A percentile compares a stretch with the other conserved stretches of the same genome.
phyloP scores from a whole-genome alignment of 2,329 filamentous ascomycete species.

The Colletotrichum navitas region DNA sequence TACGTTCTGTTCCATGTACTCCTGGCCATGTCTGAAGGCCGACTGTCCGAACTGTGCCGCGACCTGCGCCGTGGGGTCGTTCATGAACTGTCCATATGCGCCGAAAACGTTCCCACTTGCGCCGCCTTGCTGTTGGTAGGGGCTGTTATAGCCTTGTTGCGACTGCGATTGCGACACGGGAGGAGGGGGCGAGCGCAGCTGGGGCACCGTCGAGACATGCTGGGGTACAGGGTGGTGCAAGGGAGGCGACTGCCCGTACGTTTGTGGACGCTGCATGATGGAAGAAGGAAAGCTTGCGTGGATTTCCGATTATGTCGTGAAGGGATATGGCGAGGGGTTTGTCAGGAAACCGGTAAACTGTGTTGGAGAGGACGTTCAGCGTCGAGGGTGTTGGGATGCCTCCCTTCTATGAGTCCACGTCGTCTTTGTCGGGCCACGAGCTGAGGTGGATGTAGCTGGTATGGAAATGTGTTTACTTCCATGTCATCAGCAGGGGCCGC shows the following conservation, averaged over 20 bases:
- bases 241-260: constrained; percentile 89
- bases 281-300: constrained; percentile 27
- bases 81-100: constrained; percentile 93
- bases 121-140: constrained; percentile 76
- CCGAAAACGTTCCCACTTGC: constrained; percentile 69
- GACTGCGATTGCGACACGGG: constrained; percentile 79
- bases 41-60: constrained; percentile 94
- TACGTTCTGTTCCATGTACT: constrained; percentile 96
- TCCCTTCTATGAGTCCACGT: constrained; percentile 35
- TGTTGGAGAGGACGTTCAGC: constrained; percentile 2
- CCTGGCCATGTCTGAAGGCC: constrained; percentile 90
- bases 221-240: constrained; percentile 98
- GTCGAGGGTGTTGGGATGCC: constrained; percentile 28
- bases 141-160: constrained; percentile 75
- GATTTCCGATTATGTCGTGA: constrained; percentile 27
- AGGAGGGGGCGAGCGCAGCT: constrained; percentile 93
- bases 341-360: not conserved
- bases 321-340: not conserved
- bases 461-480: constrained; percentile 49
- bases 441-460: constrained; percentile 40
- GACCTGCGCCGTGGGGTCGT: constrained; percentile 94
- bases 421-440: constrained; percentile 33
- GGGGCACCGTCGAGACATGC: constrained; percentile 97
- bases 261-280: constrained; percentile 85
- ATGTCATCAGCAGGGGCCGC: constrained; percentile 30